A percentile compares a stretch with the other conserved stretches of the same genome.
These are phyloP conservation scores for Fusarium cicatricum DNA, from an alignment of 2,329 filamentous ascomycete species.

Conservation along the genomic window DNA sequence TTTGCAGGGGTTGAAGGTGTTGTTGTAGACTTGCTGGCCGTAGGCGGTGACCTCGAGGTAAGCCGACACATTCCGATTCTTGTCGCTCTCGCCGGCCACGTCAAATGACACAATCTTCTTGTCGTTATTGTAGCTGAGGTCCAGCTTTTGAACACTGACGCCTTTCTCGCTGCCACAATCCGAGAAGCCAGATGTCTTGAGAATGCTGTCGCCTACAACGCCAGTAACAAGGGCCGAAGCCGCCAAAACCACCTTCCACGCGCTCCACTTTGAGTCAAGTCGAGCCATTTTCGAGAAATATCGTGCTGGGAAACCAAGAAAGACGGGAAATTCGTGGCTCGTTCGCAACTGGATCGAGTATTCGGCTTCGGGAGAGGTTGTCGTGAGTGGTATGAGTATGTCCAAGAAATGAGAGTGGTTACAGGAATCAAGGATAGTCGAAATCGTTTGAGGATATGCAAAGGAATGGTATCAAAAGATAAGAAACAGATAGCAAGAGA, in stretches of 20 bases:
- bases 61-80: slow-evolving; percentile 82
- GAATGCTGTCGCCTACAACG: slow-evolving; percentile 72
- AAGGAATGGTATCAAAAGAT: slow-evolving; percentile 40
- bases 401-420: slow-evolving; percentile 18
- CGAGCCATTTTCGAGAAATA: slow-evolving; percentile 46
- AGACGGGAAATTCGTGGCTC: slow-evolving; percentile 38
- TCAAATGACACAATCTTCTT: slow-evolving; percentile 81
- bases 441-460: slow-evolving; percentile 25
- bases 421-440: slow-evolving; percentile 21
- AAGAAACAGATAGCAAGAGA: slow-evolving; percentile 1
- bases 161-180: slow-evolving; percentile 66
- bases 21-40: slow-evolving; percentile 80
- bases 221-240: slow-evolving; percentile 50
- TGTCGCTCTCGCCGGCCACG: slow-evolving; percentile 77
- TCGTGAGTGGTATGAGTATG: slow-evolving; percentile 29
- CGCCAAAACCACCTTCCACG: slow-evolving; percentile 47
- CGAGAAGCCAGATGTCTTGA: slow-evolving; percentile 82
- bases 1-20: slow-evolving; percentile 85
- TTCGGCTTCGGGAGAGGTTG: slow-evolving; percentile 27
- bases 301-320: slow-evolving; percentile 30
- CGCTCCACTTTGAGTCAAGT: slow-evolving; percentile 41
- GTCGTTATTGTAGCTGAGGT: slow-evolving; percentile 81
- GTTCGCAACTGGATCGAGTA: slow-evolving; percentile 27
- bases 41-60: slow-evolving; percentile 82
- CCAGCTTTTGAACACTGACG: slow-evolving; percentile 75